phyloP scores from a whole-genome alignment of 371 early-diverging fungal genomes.

The Rhizopus microsporus region DNA sequence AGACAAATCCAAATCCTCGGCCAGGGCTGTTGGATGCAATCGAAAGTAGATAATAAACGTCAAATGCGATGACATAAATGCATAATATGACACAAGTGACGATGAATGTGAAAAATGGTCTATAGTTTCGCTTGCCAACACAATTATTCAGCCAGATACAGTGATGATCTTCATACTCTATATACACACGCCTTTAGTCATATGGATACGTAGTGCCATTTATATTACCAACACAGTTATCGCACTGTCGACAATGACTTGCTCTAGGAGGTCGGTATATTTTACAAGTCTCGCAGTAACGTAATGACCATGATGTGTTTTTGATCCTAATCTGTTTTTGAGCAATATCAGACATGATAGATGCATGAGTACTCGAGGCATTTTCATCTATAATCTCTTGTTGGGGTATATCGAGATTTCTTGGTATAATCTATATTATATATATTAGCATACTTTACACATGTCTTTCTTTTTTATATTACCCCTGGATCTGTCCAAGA shows the following conservation, averaged over 20 bases:
- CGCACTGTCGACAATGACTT: constrained; percentile 86
- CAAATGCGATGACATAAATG: constrained; percentile 56
- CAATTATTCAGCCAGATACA: constrained; percentile 96
- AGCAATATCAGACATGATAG: constrained; percentile 25
- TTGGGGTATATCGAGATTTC: constrained; percentile 63
- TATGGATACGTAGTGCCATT: not conserved
- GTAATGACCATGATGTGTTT: constrained; percentile 63
- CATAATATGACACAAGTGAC: constrained; percentile 55
- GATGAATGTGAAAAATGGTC: constrained; percentile 80
- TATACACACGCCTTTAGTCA: not conserved
- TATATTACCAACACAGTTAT: constrained; percentile 82
- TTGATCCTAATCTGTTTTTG: constrained; percentile 69
- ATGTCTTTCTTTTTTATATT: constrained; percentile 4
- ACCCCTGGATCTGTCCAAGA: constrained; percentile 92
- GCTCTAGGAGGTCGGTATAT: constrained; percentile 89
- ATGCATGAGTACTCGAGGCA: constrained; percentile 22
- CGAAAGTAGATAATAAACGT: constrained; percentile 58
- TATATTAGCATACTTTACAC: not conserved
- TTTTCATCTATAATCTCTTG: constrained; percentile 24
- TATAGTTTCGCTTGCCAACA: constrained; percentile 90
- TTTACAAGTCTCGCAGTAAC: constrained; percentile 87
- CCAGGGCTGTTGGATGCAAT: constrained; percentile 29
- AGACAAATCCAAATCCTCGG: constrained; percentile 20
- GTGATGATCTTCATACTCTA: constrained; percentile 86
- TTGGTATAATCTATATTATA: constrained; percentile 63